A percentile compares a stretch with the other conserved stretches of the same genome.
These are phyloP conservation scores for Cucurbita ficifolia DNA, from an alignment of 306 rosid species.

Conservation along the genomic window DNA sequence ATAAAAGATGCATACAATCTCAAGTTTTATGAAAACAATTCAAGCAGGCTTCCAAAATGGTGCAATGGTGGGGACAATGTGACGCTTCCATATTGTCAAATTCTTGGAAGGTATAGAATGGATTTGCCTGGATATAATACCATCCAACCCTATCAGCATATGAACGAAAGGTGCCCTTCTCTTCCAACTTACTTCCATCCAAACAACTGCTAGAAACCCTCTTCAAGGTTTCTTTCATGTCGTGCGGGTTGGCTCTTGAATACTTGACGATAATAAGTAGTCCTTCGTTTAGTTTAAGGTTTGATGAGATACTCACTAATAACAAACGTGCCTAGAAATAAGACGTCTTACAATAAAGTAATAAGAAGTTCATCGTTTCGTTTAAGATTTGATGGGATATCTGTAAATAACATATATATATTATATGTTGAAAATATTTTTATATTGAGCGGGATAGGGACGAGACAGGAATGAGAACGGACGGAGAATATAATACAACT, in stretches of 20 bases:
- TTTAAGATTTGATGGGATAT: too few relatives aligned
- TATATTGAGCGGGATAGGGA: too few relatives aligned
- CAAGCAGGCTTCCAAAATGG: conserved; percentile 66
- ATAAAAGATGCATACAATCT: conserved; percentile 82
- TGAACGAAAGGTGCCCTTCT: conserved; percentile 85
- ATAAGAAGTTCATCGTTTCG: too few relatives aligned
- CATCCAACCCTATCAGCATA: conserved; percentile 52
- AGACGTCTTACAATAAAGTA: too few relatives aligned
- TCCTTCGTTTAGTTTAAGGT: not conserved
- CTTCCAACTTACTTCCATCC: conserved; percentile 73
- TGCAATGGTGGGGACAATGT: conserved; percentile 22
- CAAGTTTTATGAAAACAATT: conserved; percentile 55
- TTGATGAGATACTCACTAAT: not conserved
- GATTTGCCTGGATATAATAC: conserved; percentile 80
- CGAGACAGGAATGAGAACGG: too few relatives aligned
- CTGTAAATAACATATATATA: too few relatives aligned
- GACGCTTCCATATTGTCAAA: conserved; percentile 69
- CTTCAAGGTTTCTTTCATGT: not conserved
- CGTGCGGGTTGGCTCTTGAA: too few relatives aligned
- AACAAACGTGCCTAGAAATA: too few relatives aligned
- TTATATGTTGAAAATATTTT: too few relatives aligned
- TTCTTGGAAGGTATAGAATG: conserved; percentile 79
- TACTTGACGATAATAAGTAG: not conserved
- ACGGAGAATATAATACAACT: too few relatives aligned
- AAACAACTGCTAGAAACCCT: conserved; percentile 19